phyloP scores from a whole-genome alignment of 306 rosid genomes.

The Bauhinia variegata region DNA sequence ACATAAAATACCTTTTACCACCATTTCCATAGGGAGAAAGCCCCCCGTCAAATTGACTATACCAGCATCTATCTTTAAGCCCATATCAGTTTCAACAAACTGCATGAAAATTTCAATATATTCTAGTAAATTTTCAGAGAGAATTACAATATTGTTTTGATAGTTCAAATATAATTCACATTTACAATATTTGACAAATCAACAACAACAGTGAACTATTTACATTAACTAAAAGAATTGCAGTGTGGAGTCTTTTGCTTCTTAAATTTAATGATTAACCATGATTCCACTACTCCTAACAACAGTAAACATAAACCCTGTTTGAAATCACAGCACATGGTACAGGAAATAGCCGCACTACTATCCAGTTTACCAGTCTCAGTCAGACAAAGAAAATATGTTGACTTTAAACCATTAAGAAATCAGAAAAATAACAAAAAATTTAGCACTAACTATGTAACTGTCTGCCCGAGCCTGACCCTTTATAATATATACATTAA shows the following conservation, averaged over 20 bases:
- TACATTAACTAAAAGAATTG: neutral
- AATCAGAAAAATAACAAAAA: neutral
- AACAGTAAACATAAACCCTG: neutral
- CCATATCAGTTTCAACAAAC: conserved; percentile 85
- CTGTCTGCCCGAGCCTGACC: neutral
- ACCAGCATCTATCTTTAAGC: conserved; percentile 34
- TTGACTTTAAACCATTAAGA: too few relatives aligned
- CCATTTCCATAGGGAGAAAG: conserved; percentile 85
- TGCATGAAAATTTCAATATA: conserved; percentile 45
- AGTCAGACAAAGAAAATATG: neutral
- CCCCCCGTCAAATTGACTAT: conserved; percentile 55
- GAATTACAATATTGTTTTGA: conserved; percentile 11
- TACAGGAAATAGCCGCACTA: neutral
- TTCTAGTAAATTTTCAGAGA: conserved; percentile 26
- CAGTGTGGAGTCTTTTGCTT: neutral
- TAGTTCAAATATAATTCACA: conserved; percentile 22
- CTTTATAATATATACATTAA: neutral
- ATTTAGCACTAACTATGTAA: neutral
- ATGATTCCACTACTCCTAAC: conserved; percentile 2
- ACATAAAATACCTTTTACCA: conserved; percentile 67
- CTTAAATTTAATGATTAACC: neutral
- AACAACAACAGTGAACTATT: neutral
- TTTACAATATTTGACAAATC: too few relatives aligned
- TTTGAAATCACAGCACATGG: too few relatives aligned
- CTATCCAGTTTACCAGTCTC: neutral